A percentile compares a stretch with the other conserved stretches of the same genome.
These are phyloP conservation scores for Verticillium longisporum DNA, from an alignment of 2,329 filamentous ascomycete species.

Conservation along the genomic window DNA sequence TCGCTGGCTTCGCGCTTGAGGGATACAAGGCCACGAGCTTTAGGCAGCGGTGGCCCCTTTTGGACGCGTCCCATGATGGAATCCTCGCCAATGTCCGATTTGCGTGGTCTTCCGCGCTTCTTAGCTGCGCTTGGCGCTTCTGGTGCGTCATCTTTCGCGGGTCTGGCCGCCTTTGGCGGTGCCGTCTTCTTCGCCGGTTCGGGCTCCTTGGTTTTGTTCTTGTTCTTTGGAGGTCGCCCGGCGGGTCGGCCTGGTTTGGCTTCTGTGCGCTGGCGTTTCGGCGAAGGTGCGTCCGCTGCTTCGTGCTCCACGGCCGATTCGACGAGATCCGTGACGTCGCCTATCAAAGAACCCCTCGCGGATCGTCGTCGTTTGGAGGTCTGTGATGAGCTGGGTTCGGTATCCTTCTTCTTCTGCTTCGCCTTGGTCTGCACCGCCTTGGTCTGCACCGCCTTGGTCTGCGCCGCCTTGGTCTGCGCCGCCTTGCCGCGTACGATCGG, in stretches of 20 bases:
- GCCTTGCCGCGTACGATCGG: slow-evolving; percentile 13
- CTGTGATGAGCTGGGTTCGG: background rate
- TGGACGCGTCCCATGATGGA: slow-evolving; percentile 39
- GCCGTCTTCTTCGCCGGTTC: slow-evolving; percentile 17
- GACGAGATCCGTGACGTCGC: background rate
- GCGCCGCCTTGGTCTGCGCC: background rate
- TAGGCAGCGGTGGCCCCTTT: slow-evolving; percentile 49
- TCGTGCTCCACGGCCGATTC: slow-evolving; percentile 4
- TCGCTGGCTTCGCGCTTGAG: slow-evolving; percentile 41
- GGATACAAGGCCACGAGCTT: slow-evolving; percentile 46
- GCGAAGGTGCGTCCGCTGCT: slow-evolving; percentile 5
- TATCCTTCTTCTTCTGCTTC: background rate
- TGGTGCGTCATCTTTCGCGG: slow-evolving; percentile 9
- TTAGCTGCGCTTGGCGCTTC: slow-evolving; percentile 2
- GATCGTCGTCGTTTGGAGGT: slow-evolving; percentile 11
- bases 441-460: too few relatives aligned
- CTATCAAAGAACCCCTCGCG: slow-evolving; percentile 3
- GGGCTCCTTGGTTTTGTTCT: slow-evolving; percentile 2
- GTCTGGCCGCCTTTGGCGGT: slow-evolving; percentile 4
- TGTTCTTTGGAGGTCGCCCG: slow-evolving; percentile 7
- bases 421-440: too few relatives aligned
- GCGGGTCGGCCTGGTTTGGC: slow-evolving; percentile 5
- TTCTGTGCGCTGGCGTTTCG: slow-evolving; percentile 14
- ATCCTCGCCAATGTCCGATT: slow-evolving; percentile 37
- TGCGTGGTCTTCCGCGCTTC: slow-evolving; percentile 26